Evolutionary conservation across 1,139 yeast genomes (phyloP).

Genomic region (Kurtzmaniella quercitrusa): DNA sequence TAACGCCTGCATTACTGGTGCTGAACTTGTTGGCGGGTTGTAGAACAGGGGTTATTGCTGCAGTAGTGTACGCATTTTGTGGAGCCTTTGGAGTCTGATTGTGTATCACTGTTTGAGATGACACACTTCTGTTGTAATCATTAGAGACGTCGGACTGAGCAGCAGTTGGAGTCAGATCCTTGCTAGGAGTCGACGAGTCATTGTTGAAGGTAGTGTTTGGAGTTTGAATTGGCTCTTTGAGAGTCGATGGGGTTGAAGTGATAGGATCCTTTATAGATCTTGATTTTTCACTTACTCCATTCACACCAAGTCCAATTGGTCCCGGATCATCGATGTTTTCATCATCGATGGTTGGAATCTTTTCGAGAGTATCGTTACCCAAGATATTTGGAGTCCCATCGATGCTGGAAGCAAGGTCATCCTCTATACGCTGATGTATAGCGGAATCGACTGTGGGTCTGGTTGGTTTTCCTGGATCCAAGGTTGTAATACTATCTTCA

Average conservation of each 20-base stretch:
- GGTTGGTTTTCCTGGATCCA: constrained; percentile 9
- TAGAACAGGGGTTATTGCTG: constrained; percentile 33
- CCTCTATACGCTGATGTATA: constrained; percentile 4
- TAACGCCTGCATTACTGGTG: constrained; percentile 13
- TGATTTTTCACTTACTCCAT: background rate
- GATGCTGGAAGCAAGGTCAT: constrained; percentile 11
- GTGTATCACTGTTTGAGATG: constrained; percentile 11
- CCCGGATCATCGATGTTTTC: constrained; percentile 27
- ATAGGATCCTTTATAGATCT: background rate
- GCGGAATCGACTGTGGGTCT: background rate
- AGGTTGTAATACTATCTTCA: constrained; percentile 7
- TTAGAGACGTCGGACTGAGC: background rate
- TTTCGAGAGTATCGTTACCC: constrained; percentile 24
- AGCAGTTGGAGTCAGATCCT: constrained; percentile 8
- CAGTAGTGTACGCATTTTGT: constrained; percentile 21
- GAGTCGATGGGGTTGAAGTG: constrained; percentile 2
- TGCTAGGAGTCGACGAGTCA: constrained; percentile 21
- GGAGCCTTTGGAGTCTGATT: constrained; percentile 11
- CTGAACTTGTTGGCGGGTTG: constrained; percentile 17
- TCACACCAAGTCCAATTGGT: constrained; percentile 1
- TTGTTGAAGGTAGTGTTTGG: constrained; percentile 10
- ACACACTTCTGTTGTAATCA: constrained; percentile 17
- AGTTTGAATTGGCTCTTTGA: constrained; percentile 4
- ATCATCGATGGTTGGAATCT: constrained; percentile 33
- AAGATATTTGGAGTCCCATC: constrained; percentile 15